These are phyloP conservation scores for Penicillium roqueforti DNA, from an alignment of 495 filamentous ascomycete genomes.

Conservation along the genomic window DNA sequence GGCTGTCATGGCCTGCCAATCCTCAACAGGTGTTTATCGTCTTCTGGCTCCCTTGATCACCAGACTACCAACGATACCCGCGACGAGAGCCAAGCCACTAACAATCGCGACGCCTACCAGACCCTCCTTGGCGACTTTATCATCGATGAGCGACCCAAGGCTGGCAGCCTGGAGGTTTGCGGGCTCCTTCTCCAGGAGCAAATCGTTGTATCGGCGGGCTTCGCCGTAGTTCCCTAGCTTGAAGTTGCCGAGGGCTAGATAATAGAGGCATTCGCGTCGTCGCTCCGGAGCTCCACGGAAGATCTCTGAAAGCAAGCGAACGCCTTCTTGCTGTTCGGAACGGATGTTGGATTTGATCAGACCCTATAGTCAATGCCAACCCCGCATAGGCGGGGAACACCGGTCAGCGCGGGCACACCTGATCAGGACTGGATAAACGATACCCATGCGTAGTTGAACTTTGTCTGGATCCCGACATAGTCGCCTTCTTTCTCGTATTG, in stretches of 20 bases:
- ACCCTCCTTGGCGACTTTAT: constrained; percentile 92
- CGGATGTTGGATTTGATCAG: constrained; percentile 87
- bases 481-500: constrained; percentile 97
- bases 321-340: constrained; percentile 88
- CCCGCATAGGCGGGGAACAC: constrained; percentile 14
- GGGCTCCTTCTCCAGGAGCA: constrained; percentile 82
- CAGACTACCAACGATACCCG: constrained; percentile 86
- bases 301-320: constrained; percentile 92
- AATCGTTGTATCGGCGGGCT: constrained; percentile 88
- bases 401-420: constrained; percentile 11
- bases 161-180: constrained; percentile 84
- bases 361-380: constrained; percentile 51
- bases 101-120: constrained; percentile 95
- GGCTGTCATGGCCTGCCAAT: constrained; percentile 18
- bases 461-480: constrained; percentile 94
- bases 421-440: constrained; percentile 7
- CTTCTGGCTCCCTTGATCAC: constrained; percentile 66
- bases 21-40: constrained; percentile 33
- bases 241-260: constrained; percentile 93
- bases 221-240: constrained; percentile 97
- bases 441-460: constrained; percentile 99
- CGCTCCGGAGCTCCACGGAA: constrained; percentile 88
- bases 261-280: constrained; percentile 95
- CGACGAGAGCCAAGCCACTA: constrained; percentile 86
- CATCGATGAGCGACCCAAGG: constrained; percentile 81